A percentile compares a stretch with the other conserved stretches of the same genome.
Conservation (phyloP, 345 rosid genomes). For the Lenwebbia sp. region DNA sequence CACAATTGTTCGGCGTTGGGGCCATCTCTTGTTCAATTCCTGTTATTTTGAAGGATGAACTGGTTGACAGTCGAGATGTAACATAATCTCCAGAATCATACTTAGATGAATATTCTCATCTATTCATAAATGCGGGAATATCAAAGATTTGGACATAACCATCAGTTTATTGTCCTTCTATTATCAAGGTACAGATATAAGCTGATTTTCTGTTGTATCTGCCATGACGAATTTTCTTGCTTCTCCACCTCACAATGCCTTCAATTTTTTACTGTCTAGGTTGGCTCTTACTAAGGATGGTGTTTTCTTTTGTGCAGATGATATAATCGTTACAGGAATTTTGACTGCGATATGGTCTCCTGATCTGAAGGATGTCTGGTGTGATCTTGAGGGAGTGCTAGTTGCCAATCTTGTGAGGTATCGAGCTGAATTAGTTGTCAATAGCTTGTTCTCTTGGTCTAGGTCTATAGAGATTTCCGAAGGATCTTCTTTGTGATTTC, state of each 20-base stretch:
- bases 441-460: not conserved
- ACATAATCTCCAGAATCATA: not conserved
- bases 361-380: conserved; percentile 77
- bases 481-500: not conserved
- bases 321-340: conserved; percentile 72
- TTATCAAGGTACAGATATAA: not conserved
- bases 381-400: conserved; percentile 79
- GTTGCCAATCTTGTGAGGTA: conserved; percentile 80
- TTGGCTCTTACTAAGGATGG: not conserved
- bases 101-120: not conserved
- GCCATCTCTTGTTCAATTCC: conserved; percentile 82
- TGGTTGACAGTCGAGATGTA: conserved; percentile 94
- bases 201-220: not conserved
- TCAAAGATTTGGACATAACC: not conserved
- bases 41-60: conserved; percentile 75
- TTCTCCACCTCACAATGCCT: not conserved
- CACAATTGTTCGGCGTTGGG: conserved; percentile 81
- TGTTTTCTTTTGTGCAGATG: conserved; percentile 34
- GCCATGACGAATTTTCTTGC: not conserved
- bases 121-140: not conserved
- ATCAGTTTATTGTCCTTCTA: not conserved
- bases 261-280: not conserved
- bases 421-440: not conserved
- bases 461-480: not conserved
- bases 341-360: conserved; percentile 90